phyloP scores from a whole-genome alignment of 2,329 filamentous ascomycete species.

The Sporothrix inflata region DNA sequence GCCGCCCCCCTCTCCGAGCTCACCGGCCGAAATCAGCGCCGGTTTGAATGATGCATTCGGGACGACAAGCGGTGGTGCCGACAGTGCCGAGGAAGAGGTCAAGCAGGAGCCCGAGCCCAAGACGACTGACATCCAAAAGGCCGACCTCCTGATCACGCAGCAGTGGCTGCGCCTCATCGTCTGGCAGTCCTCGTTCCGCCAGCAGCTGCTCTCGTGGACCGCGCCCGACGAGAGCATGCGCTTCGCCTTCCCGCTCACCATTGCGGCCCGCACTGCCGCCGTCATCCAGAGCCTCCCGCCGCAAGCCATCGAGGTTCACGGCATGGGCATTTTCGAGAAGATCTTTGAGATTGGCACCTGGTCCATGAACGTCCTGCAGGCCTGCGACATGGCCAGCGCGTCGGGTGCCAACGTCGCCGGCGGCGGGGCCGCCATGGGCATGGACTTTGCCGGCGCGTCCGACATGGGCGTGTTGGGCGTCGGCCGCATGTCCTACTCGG shows the following conservation, averaged over 20 bases:
- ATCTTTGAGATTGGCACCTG: conserved; percentile 54
- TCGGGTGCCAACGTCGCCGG: conserved; percentile 32
- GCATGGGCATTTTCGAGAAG: conserved; percentile 55
- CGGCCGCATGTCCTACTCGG: conserved; percentile 40
- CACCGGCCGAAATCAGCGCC: background rate
- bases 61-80: background rate
- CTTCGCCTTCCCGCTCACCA: conserved; percentile 64
- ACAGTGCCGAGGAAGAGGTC: background rate
- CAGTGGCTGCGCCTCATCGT: conserved; percentile 72
- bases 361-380: conserved; percentile 49
- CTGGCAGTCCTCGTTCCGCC: conserved; percentile 72
- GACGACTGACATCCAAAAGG: conserved; percentile 66
- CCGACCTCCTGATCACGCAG: conserved; percentile 70
- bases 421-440: conserved; percentile 34
- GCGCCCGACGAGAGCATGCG: conserved; percentile 62
- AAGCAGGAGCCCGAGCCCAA: conserved; percentile 42
- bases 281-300: conserved; percentile 48
- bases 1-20: conserved; percentile 1
- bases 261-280: conserved; percentile 60
- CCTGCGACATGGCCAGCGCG: conserved; percentile 39
- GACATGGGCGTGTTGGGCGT: conserved; percentile 42
- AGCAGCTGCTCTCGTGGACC: conserved; percentile 64
- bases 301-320: conserved; percentile 51
- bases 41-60: background rate
- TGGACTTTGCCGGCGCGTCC: conserved; percentile 40